phyloP scores from a whole-genome alignment of 345 rosid species.

The Salix brachista region DNA sequence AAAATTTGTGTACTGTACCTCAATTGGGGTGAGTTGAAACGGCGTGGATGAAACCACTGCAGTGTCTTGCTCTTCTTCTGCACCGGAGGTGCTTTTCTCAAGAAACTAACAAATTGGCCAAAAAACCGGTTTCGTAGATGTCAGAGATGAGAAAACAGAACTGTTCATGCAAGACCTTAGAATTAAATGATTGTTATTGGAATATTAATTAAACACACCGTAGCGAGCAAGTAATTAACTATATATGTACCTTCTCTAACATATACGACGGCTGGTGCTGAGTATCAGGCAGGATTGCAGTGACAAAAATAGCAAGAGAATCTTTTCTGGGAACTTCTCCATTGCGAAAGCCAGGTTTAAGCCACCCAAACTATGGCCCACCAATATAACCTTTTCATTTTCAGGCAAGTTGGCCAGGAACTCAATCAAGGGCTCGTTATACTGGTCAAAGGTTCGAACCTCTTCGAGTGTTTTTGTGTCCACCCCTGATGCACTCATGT shows the following conservation, averaged over 20 bases:
- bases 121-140: not conserved
- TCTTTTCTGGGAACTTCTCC: slow-evolving; percentile 32
- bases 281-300: slow-evolving; percentile 27
- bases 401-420: slow-evolving; percentile 20
- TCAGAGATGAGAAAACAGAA: not conserved
- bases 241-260: slow-evolving; percentile 22
- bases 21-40: slow-evolving; percentile 23
- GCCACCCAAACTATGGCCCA: slow-evolving; percentile 39
- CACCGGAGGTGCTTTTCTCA: not conserved
- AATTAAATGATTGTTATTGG: not conserved
- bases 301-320: slow-evolving; percentile 23
- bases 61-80: slow-evolving; percentile 16
- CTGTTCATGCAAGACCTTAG: not conserved
- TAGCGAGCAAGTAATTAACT: not conserved
- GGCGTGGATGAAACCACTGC: slow-evolving; percentile 19
- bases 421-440: slow-evolving; percentile 21
- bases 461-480: slow-evolving; percentile 23
- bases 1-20: slow-evolving; percentile 13
- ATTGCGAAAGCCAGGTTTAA: slow-evolving; percentile 27
- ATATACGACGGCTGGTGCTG: slow-evolving; percentile 12
- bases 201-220: not conserved
- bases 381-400: slow-evolving; percentile 34
- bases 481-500: slow-evolving; percentile 29
- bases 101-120: not conserved
- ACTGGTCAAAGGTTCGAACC: slow-evolving; percentile 5